Conservation (phyloP, 2,329 filamentous ascomycete species). For the Fusarium sulawesiense region DNA sequence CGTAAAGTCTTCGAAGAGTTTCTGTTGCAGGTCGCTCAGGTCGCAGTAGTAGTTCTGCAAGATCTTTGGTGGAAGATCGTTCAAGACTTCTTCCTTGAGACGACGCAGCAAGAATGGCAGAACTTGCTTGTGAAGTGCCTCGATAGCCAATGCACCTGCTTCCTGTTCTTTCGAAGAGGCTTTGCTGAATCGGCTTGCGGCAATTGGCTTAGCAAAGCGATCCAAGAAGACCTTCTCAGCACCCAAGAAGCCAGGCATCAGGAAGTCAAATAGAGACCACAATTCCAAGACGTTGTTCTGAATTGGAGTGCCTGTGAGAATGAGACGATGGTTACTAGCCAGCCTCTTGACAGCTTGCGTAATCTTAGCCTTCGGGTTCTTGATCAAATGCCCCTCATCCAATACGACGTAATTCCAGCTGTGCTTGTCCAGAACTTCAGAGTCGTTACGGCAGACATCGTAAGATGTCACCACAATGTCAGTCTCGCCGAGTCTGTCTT, state of each 20-base stretch:
- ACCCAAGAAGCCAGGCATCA: slow-evolving; percentile 98
- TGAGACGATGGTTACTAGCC: slow-evolving; percentile 91
- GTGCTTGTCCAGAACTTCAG: slow-evolving; percentile 82
- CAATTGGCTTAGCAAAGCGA: slow-evolving; percentile 93
- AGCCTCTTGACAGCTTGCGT: slow-evolving; percentile 92
- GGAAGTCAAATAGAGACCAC: slow-evolving; percentile 98
- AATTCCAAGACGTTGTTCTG: slow-evolving; percentile 98
- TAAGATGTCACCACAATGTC: slow-evolving; percentile 98
- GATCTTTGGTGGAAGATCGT: slow-evolving; percentile 97
- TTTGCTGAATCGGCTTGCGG: slow-evolving; percentile 93
- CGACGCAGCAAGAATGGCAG: slow-evolving; percentile 94
- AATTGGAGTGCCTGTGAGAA: slow-evolving; percentile 95
- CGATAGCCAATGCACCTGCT: slow-evolving; percentile 93
- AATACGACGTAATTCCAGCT: slow-evolving; percentile 98
- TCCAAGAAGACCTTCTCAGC: slow-evolving; percentile 96
- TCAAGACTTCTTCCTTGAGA: slow-evolving; percentile 95
- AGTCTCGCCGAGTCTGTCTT: slow-evolving; percentile 76
- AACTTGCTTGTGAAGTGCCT: slow-evolving; percentile 98
- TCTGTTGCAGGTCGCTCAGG: slow-evolving; percentile 92
- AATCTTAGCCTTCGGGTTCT: slow-evolving; percentile 97
- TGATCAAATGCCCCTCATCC: slow-evolving; percentile 97
- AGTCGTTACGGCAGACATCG: slow-evolving; percentile 96
- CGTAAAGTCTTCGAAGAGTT: slow-evolving; percentile 95
- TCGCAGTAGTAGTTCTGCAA: slow-evolving; percentile 99
- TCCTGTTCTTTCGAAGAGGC: slow-evolving; percentile 99